Conservation (phyloP, 768 basidiomycete species). For the Lactarius psammicola region DNA sequence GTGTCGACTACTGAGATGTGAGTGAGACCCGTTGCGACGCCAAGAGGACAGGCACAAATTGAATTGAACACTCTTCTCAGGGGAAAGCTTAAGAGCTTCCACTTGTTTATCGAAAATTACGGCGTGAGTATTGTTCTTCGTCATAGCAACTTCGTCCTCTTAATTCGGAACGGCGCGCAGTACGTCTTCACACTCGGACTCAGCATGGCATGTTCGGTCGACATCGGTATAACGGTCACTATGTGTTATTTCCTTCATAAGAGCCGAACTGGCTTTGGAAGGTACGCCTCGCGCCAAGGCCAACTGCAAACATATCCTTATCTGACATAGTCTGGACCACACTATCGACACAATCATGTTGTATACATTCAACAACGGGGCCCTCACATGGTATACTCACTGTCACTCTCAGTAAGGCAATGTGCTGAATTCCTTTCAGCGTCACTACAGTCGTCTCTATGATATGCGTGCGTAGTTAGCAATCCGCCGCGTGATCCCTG, state of each 20-base stretch:
- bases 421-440: not conserved
- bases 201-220: constrained; percentile 11
- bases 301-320: not conserved
- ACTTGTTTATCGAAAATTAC: constrained; percentile 4
- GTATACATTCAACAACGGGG: constrained; percentile 26
- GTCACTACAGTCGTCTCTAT: constrained; percentile 9
- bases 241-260: constrained; percentile 24
- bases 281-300: constrained; percentile 1
- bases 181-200: constrained; percentile 26
- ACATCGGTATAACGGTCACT: constrained; percentile 6
- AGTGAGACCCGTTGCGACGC: not conserved
- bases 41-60: not conserved
- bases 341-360: constrained; percentile 21
- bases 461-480: constrained; percentile 10
- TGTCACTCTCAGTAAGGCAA: not conserved
- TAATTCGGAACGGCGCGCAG: not conserved
- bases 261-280: constrained; percentile 22
- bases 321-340: constrained; percentile 16
- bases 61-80: not conserved
- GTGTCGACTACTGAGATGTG: constrained; percentile 18
- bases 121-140: constrained; percentile 4
- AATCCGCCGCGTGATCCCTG: not conserved
- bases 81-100: constrained; percentile 9
- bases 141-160: not conserved
- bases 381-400: constrained; percentile 15